Percentiles rank a stretch among this genome's conserved stretches.
Evolutionary conservation across 352 stramenopile species (phyloP).

Genomic region (Globisporangium barbulae): DNA sequence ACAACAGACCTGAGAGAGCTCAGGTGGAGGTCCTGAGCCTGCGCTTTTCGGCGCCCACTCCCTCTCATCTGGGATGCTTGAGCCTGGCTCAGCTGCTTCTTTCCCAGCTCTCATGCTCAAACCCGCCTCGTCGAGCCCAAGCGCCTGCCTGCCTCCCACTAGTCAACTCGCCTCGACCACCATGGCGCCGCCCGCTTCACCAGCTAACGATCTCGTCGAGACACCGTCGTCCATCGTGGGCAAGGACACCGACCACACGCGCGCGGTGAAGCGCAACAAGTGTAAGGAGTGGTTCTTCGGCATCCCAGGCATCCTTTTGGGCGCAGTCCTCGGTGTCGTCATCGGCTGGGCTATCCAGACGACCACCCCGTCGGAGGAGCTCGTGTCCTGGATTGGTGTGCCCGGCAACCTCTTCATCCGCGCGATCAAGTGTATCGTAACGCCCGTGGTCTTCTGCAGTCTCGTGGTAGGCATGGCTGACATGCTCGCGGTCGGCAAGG

Average conservation of each 20-base stretch:
- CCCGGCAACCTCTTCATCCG: conserved; percentile 46
- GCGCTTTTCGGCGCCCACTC: too few species aligned
- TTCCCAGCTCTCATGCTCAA: neutral
- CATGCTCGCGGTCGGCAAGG: conserved; percentile 29
- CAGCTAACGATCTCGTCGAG: conserved; percentile 6
- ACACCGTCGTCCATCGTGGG: conserved; percentile 1
- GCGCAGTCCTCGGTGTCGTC: conserved; percentile 21
- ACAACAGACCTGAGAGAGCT: too few species aligned
- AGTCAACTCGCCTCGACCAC: neutral
- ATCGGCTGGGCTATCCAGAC: conserved; percentile 25
- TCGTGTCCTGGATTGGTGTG: conserved; percentile 34
- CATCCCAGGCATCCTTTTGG: conserved; percentile 30
- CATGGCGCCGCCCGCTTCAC: neutral
- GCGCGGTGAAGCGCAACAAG: neutral
- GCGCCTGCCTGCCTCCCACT: neutral
- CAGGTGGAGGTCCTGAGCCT: too few species aligned
- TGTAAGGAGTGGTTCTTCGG: conserved; percentile 15
- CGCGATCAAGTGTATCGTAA: conserved; percentile 42
- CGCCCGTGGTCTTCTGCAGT: conserved; percentile 40
- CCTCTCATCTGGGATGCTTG: too few species aligned
- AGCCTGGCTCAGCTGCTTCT: too few species aligned
- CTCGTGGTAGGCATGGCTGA: conserved; percentile 42
- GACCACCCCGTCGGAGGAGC: neutral
- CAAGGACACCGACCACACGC: conserved; percentile 13
- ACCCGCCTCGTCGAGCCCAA: neutral